Base-by-base conservation (phyloP, 106 monocot species). In the Triglochin maritima region DNA sequence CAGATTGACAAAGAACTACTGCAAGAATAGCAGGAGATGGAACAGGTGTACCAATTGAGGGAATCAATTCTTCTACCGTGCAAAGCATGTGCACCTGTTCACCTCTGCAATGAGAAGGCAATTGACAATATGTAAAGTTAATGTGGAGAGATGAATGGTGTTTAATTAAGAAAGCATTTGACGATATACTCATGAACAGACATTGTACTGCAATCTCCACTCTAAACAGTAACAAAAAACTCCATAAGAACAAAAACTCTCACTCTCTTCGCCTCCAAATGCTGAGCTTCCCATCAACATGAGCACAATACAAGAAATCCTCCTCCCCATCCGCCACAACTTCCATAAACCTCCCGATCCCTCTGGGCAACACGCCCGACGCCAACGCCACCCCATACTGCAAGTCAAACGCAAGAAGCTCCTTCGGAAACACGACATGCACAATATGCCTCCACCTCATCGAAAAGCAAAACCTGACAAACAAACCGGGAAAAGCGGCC, bases 261-360 rank as follows among this genome's bases (percentile, higher is more conserved):
- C 79, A 98, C 98, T 80, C 79, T 78, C 84, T 91, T 51, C 92
- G 79, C 72, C 83, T 92, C 98, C 98, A 98, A n/a, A 75, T 78
- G 77, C 86, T 86, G 48, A 98, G 82, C 49, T 80, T 92, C 12
- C 98, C 98, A 60, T 98, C 98, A 29, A 92, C 67, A 71, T 98
- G 98, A 49, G 71, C 70, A 65, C 92, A 98, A 58, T 86, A 92
- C 14, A 92, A 58, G 43, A 88, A 67, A 71, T 98, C 98, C 7
- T 74, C n/a, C 53, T 92, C 88, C 2, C 80, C 71, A 74, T 98
- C 98, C 2, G 88, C 73, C 67, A 92, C 29, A 16, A 88, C 44
- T 9, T 98, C 92, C 74, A 88, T 71, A 74, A 98, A 92, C 78
- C 79, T 92, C 55, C 75, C 80, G 57, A 79, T 82, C 7, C 88